These are phyloP conservation scores for Beauveria sp. DNA, from an alignment of 2,329 filamentous ascomycete species.

Conservation along the genomic window DNA sequence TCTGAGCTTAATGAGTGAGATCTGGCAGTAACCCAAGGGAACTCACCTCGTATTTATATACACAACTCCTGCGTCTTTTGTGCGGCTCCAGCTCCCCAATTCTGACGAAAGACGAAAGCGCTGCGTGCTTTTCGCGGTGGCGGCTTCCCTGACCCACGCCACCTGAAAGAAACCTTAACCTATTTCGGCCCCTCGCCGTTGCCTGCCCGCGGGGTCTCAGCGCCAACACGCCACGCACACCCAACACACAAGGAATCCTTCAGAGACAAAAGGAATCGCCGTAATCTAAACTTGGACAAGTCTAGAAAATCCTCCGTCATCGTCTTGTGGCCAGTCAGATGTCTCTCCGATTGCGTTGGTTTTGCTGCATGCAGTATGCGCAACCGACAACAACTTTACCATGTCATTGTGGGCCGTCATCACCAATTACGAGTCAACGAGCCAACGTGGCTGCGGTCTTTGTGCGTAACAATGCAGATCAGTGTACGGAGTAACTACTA, in stretches of 20 bases:
- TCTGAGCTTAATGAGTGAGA: not conserved
- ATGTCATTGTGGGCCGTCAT: not conserved
- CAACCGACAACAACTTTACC: too few species aligned
- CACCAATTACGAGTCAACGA: not conserved
- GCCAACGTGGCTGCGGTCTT: not conserved
- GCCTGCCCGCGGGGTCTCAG: not conserved
- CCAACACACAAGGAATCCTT: not conserved
- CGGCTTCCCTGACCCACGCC: not conserved
- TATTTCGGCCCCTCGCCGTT: not conserved
- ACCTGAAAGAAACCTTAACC: not conserved
- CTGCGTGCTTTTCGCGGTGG: slow-evolving; percentile 10
- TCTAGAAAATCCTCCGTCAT: not conserved
- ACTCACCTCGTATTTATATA: not conserved
- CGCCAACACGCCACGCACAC: not conserved
- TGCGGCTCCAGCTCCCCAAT: not conserved
- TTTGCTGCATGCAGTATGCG: too few species aligned
- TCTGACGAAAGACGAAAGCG: slow-evolving; percentile 8
- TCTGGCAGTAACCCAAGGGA: not conserved
- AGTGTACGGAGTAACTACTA: too few species aligned
- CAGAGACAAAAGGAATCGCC: not conserved
- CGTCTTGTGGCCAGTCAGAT: not conserved
- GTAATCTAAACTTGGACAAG: not conserved
- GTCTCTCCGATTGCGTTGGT: too few species aligned
- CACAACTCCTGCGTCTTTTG: slow-evolving; percentile 6
- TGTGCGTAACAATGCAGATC: not conserved